Base-by-base conservation (phyloP, 331 rosid species). In the Rhamnella rubrinervis region DNA sequence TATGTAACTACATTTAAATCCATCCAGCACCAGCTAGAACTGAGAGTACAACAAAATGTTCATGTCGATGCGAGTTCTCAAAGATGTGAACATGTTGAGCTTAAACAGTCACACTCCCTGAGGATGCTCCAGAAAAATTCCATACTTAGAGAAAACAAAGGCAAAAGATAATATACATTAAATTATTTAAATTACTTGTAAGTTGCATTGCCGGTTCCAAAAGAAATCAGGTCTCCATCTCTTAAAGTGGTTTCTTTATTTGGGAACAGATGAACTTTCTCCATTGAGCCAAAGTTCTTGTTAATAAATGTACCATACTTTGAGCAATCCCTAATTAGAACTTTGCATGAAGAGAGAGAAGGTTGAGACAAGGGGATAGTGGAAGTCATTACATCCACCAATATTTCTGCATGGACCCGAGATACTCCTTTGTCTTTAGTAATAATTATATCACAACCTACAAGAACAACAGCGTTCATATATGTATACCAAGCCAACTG, bases 391-490 rank as follows among this genome's bases (percentile, higher is more conserved):
- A 81, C 75, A 70, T 88, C 90, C 65, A 93, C 86, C 63, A 84
- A 58, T 68, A 93, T 84, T 81, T 93, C 98, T 38, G 98, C 93
- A 68, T 93, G 98, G 70, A 93, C 81, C 76, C 98, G 88, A 55
- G 98, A 93, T 74, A 88, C 97, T 68, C 98, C 97, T 85, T 90
- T 93, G 81, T 90, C 97, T 71, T 85, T 90, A 19, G 86, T 78
- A 77, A 93, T 76, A 61, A 81, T 84, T 49, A 93, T 81, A 79
- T 90, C 98, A 64, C 98, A 93, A 63, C 92, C 98, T 93, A 85
- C 66, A 62, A 71, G 67, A 37, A 67, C 35, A 31, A 31, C 5
- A 31, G 5, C 3, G 16, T 11, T 44, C 49, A 44, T 44, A 9
- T 44, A 44, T 12, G 4, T 1, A 44, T 12, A 10, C 11, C 14